These are phyloP conservation scores for Trichoderma atroviride DNA, from an alignment of 2,329 filamentous ascomycete genomes.

Conservation along the genomic window DNA sequence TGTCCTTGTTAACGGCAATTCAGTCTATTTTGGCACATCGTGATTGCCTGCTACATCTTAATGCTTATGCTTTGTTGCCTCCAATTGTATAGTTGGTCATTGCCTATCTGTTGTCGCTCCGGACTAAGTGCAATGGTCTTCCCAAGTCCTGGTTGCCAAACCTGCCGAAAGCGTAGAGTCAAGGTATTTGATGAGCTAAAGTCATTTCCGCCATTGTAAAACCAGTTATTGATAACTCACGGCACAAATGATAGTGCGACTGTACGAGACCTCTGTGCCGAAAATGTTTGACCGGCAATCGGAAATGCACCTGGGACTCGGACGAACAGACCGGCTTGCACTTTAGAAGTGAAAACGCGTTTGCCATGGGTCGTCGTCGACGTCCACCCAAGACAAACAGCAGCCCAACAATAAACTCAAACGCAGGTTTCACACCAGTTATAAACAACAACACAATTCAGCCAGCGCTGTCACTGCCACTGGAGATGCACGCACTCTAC, in stretches of 20 bases:
- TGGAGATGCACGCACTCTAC: neutral
- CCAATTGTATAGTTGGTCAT: neutral
- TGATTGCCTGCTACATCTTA: neutral
- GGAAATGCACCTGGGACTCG: neutral
- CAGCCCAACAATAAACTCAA: neutral
- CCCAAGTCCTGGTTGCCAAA: neutral
- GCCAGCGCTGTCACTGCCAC: neutral
- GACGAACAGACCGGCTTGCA: neutral
- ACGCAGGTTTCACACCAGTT: neutral
- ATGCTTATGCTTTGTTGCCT: neutral
- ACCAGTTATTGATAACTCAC: neutral
- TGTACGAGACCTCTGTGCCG: neutral
- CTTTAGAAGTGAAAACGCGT: neutral
- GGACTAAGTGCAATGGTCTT: neutral
- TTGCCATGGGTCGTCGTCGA: neutral
- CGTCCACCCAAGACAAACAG: neutral
- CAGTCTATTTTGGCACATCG: neutral
- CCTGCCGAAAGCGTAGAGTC: neutral
- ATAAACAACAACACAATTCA: neutral
- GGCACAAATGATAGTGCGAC: neutral
- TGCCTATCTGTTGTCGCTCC: neutral
- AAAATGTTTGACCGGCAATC: neutral
- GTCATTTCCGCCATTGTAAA: neutral
- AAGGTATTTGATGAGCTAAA: neutral
- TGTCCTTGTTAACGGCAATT: neutral